A percentile compares a stretch with the other conserved stretches of the same genome.
Evolutionary conservation across 257 asterid genomes (phyloP).

Genomic region (Scutellaria galericulata): DNA sequence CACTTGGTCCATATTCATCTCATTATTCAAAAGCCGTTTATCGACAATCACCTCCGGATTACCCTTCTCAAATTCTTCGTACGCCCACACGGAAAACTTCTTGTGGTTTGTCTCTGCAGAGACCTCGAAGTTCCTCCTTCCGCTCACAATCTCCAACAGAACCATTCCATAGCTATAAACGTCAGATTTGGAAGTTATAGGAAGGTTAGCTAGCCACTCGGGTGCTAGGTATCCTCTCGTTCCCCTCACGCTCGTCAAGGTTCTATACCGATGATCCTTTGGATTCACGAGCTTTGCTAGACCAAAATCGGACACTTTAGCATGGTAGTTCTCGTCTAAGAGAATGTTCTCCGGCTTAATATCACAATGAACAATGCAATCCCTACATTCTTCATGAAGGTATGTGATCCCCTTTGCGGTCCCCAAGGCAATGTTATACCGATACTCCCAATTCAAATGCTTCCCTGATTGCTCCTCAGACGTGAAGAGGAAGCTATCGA

Average conservation of each 20-base stretch:
- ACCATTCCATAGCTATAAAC: constrained; percentile 60
- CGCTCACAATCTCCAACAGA: constrained; percentile 52
- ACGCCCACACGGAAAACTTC: constrained; percentile 71
- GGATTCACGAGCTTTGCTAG: constrained; percentile 50
- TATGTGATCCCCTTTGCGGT: constrained; percentile 55
- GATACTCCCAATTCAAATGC: constrained; percentile 42
- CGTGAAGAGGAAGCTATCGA: constrained; percentile 41
- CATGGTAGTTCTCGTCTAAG: constrained; percentile 45
- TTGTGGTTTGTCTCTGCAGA: constrained; percentile 45
- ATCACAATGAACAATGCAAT: constrained; percentile 54
- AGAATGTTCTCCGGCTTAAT: constrained; percentile 64
- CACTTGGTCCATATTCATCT: constrained; percentile 58
- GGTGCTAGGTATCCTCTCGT: constrained; percentile 64
- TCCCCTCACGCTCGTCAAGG: constrained; percentile 49
- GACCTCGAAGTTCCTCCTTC: constrained; percentile 54
- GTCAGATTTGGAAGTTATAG: constrained; percentile 49
- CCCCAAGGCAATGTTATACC: constrained; percentile 50
- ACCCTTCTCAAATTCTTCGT: constrained; percentile 70
- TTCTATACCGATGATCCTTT: constrained; percentile 40
- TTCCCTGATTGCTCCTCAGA: constrained; percentile 11
- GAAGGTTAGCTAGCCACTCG: constrained; percentile 48
- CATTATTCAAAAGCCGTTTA: constrained; percentile 45
- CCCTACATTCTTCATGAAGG: constrained; percentile 56
- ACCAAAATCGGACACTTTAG: constrained; percentile 60
- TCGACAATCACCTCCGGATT: constrained; percentile 55